Percentiles rank a stretch among this genome's conserved stretches.
Evolutionary conservation across 2,329 filamentous ascomycete species (phyloP).

Genomic region (Curvularia sp.): DNA sequence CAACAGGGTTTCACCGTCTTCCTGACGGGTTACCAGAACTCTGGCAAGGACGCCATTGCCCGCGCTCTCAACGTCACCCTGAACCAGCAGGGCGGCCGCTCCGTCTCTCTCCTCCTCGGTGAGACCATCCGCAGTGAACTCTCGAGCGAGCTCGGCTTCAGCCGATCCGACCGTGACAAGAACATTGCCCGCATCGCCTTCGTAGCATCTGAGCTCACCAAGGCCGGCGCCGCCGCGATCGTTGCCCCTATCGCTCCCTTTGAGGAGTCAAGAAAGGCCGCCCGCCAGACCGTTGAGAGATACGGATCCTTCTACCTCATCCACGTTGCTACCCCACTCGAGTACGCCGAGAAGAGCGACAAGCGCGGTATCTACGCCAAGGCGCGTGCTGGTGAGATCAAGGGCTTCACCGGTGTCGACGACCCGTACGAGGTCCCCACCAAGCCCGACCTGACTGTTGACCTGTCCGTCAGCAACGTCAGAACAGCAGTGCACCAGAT

Average conservation of each 20-base stretch:
- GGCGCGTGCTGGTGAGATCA: slow-evolving; percentile 88
- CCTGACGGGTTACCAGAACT: slow-evolving; percentile 96
- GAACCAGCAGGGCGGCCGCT: slow-evolving; percentile 96
- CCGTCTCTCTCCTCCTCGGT: slow-evolving; percentile 91
- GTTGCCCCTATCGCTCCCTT: slow-evolving; percentile 96
- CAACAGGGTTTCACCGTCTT: slow-evolving; percentile 98
- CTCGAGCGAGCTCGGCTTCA: slow-evolving; percentile 94
- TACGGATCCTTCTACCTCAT: slow-evolving; percentile 92
- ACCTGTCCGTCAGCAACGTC: slow-evolving; percentile 84
- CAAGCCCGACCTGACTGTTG: slow-evolving; percentile 84
- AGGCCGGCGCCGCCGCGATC: slow-evolving; percentile 91
- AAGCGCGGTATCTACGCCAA: slow-evolving; percentile 86
- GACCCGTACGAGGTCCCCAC: slow-evolving; percentile 89
- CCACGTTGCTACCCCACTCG: slow-evolving; percentile 91
- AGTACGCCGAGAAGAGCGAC: slow-evolving; percentile 94
- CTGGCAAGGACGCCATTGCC: slow-evolving; percentile 94
- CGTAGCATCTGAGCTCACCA: slow-evolving; percentile 92
- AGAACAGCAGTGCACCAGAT: slow-evolving; percentile 97
- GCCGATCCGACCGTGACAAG: slow-evolving; percentile 85
- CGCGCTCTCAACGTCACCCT: slow-evolving; percentile 95
- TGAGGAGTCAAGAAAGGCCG: slow-evolving; percentile 76
- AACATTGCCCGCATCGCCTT: slow-evolving; percentile 98
- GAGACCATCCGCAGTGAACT: slow-evolving; percentile 95
- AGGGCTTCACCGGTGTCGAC: slow-evolving; percentile 97
- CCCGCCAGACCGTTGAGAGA: slow-evolving; percentile 85